Evolutionary conservation across 1,139 yeast genomes (phyloP).

Genomic region (Protomyces gravidus): DNA sequence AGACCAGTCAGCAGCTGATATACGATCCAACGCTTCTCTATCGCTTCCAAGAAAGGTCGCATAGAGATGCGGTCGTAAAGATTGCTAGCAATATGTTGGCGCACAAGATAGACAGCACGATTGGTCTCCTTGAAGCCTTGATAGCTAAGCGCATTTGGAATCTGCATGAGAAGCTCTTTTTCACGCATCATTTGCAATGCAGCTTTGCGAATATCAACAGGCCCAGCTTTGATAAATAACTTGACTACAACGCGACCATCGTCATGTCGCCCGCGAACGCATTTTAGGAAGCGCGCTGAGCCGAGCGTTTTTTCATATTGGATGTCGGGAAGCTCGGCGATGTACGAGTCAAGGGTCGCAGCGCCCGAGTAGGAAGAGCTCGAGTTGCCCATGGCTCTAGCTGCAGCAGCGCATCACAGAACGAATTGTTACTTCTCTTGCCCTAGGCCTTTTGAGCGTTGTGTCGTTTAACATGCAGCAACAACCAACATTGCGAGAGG

Average conservation of each 20-base stretch:
- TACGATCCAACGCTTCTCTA: slow-evolving; percentile 78
- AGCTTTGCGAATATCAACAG: neutral
- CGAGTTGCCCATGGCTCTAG: slow-evolving; percentile 12
- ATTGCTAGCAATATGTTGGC: slow-evolving; percentile 75
- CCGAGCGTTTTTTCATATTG: slow-evolving; percentile 68
- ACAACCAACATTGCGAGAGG: too few relatives aligned
- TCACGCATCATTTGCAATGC: slow-evolving; percentile 16
- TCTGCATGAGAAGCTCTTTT: slow-evolving; percentile 45
- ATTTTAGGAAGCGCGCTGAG: slow-evolving; percentile 77
- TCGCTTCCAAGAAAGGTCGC: slow-evolving; percentile 75
- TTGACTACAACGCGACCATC: slow-evolving; percentile 73
- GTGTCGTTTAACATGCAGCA: too few relatives aligned
- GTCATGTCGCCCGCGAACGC: slow-evolving; percentile 63
- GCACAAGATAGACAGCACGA: slow-evolving; percentile 81
- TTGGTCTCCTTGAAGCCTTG: slow-evolving; percentile 76
- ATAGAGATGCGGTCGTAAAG: slow-evolving; percentile 81
- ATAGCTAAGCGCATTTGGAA: slow-evolving; percentile 68
- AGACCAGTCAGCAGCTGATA: slow-evolving; percentile 69
- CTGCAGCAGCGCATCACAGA: neutral
- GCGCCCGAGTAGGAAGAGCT: slow-evolving; percentile 80
- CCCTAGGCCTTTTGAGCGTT: too few relatives aligned
- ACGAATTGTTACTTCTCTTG: too few relatives aligned
- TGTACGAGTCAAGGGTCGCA: slow-evolving; percentile 83
- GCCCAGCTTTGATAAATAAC: slow-evolving; percentile 67
- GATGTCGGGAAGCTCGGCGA: slow-evolving; percentile 67